Evolutionary conservation across 1,139 yeast genomes (phyloP), one percentile per base, ranked within the genome.

Genomic region (Yamadazyma siamensis): DNA sequence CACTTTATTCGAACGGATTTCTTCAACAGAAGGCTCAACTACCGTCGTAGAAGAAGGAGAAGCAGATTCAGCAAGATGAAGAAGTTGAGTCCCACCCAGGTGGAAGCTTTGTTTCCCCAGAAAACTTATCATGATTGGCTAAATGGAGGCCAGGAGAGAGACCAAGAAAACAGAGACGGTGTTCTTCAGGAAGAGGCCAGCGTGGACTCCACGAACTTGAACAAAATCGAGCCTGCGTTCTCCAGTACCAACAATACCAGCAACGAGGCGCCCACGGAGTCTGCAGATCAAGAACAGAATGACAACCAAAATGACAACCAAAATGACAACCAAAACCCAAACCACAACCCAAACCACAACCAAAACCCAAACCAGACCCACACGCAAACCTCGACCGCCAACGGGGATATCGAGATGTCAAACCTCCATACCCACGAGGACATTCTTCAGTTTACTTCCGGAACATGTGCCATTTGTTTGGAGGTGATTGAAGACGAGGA

Each of bases 391-490:
- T 15, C 20, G 10, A 13, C 21, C 15, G n/a, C 20, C 6, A 13
- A 16, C 6, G 21, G 27, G 7, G 23, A 21, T 21, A 27, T 20
- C 13, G 19, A 27, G 11, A n/a, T 21, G 15, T 9, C 23, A n/a
- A n/a, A n/a, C n/a, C n/a, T n/a, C n/a, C n/a, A 13, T n/a, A 23
- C 28, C 23, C 25, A 19, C 11, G 41, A 36, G 21, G 49, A 47
- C 21, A 72, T 61, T 23, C 56, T 70, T 27, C 84, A 75, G 49
- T 79, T 65, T 44, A 74, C 79, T 21, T 79, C 86, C 1, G 91
- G 87, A n/a, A 58, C 75, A 3, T 85, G 95, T 63, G 89, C 91
- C 13, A 81, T 85, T 42, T 85, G 95, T 56, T 67, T 84, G 31
- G 94, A 84, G 32, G 50, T 60, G 8, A 70, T 81, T 45, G 82